Base-by-base conservation (phyloP, 75 land plant species). In the Sequoia sempervirens region DNA sequence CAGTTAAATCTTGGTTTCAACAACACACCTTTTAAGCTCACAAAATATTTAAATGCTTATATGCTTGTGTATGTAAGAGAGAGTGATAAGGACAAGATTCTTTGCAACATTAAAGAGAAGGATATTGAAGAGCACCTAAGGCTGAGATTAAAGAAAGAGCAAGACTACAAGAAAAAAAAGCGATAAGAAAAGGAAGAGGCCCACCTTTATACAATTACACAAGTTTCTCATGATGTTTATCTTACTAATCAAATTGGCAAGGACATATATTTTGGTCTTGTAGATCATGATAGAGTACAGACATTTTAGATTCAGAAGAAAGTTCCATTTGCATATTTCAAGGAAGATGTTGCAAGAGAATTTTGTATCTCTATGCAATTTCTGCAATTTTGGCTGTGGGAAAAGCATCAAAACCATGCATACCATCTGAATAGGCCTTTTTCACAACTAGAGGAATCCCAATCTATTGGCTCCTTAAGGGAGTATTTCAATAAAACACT, bases 61-160 rank as follows among this genome's bases (percentile, higher is more conserved):
- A 97, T 97, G 99, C 96, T 97, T 87, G 98, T 97, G 11, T 97
- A 97, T 82, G 92, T 97, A 83, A 92, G 99, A 80, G 99, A 95
- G 84, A 90, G 90, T 87, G 99, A 97, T 87, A 97, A 94, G 86
- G 99, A 97, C 52, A 97, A 97, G 76, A 93, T 97, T 52, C 90
- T 95, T 43, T 97, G 99, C 85, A 90, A 97, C 89, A 96, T 95
- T 66, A 96, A 97, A 88, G 99, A 95, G 89, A 93, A 90, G 85
- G 99, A 97, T 84, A 97, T 95, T 74, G 99, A 96, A 23, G 93
- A 95, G 83, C 99, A 97, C 78, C 89, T 97, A 23, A 89, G 94
- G 90, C 98, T 97, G 88, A 82, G 98, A 74, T 83, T 97, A 64
- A 97, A 93, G 87, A 97, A 93, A 85, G 99, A 95, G 84, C 98